Evolutionary conservation across 2,329 filamentous ascomycete genomes (phyloP).

Genomic region (Polytolypa hystricis): DNA sequence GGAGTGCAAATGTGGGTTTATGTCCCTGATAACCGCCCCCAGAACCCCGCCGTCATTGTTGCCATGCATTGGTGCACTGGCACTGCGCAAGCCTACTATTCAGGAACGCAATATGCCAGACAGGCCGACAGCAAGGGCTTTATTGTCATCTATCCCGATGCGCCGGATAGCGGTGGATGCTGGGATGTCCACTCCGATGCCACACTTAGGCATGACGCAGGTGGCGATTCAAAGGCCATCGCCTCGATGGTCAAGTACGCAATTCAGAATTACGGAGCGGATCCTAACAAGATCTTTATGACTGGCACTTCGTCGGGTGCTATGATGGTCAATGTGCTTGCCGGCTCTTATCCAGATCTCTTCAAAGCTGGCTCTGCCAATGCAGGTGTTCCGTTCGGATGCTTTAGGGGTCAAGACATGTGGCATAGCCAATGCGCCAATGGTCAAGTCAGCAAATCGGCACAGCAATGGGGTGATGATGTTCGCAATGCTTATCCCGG

Average conservation of each 20-base stretch:
- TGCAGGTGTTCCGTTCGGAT: constrained; percentile 45
- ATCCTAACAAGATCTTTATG: constrained; percentile 42
- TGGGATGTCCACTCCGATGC: constrained; percentile 45
- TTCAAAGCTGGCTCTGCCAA: constrained; percentile 42
- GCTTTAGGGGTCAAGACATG: constrained; percentile 32
- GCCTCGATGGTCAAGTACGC: constrained; percentile 50
- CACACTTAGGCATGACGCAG: constrained; percentile 45
- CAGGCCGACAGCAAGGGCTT: constrained; percentile 32
- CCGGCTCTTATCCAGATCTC: constrained; percentile 43
- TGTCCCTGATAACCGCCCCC: constrained; percentile 30
- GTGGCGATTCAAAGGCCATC: constrained; percentile 46
- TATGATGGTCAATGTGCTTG: constrained; percentile 47
- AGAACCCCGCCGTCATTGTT: constrained; percentile 40
- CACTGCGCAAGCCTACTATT: constrained; percentile 29
- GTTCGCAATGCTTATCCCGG: constrained; percentile 25
- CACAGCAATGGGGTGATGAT: constrained; percentile 26
- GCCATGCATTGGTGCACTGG: constrained; percentile 44
- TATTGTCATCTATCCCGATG: constrained; percentile 45
- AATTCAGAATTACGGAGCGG: constrained; percentile 41
- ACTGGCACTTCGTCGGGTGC: constrained; percentile 44
- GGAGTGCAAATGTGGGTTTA: constrained; percentile 43
- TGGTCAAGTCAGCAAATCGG: constrained; percentile 36
- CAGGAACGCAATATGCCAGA: constrained; percentile 40
- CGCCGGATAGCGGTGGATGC: constrained; percentile 40
- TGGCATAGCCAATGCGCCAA: constrained; percentile 45